A percentile compares a stretch with the other conserved stretches of the same genome.
These are phyloP conservation scores for Penicillium silybi DNA, from an alignment of 495 filamentous ascomycete genomes.

Conservation along the genomic window DNA sequence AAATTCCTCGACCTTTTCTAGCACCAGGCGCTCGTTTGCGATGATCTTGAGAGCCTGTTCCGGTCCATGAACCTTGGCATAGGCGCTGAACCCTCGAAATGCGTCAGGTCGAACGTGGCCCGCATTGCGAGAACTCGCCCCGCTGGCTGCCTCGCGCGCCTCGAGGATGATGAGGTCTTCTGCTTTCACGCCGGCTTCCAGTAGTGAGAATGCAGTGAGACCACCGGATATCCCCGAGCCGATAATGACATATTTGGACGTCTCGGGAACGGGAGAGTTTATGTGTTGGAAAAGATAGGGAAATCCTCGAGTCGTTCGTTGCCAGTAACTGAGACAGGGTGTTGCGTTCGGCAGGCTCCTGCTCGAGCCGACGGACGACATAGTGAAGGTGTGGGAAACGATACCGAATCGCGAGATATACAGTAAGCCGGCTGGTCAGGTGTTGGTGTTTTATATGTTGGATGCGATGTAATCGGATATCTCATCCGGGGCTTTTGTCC, in stretches of 20 bases:
- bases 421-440: neutral
- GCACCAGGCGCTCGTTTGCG: slow-evolving; percentile 24
- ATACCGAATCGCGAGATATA: neutral
- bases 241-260: slow-evolving; percentile 22
- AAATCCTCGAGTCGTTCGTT: slow-evolving; percentile 30
- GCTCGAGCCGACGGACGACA: slow-evolving; percentile 8
- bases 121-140: slow-evolving; percentile 30
- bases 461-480: too few species aligned
- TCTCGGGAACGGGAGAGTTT: slow-evolving; percentile 6
- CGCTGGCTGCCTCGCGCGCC: slow-evolving; percentile 29
- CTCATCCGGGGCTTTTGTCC: neutral
- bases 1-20: slow-evolving; percentile 24
- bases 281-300: slow-evolving; percentile 21
- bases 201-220: slow-evolving; percentile 23
- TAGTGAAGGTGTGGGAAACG: neutral
- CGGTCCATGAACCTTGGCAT: slow-evolving; percentile 25
- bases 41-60: slow-evolving; percentile 31
- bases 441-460: too few species aligned
- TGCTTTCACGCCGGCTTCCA: slow-evolving; percentile 18
- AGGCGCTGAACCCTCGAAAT: slow-evolving; percentile 31
- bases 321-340: slow-evolving; percentile 31
- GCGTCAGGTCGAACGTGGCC: slow-evolving; percentile 35
- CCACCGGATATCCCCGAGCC: slow-evolving; percentile 29
- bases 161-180: slow-evolving; percentile 31
- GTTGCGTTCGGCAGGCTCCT: slow-evolving; percentile 21